Base-by-base conservation (phyloP, 129 eudicot species). In the Daucus carota region DNA sequence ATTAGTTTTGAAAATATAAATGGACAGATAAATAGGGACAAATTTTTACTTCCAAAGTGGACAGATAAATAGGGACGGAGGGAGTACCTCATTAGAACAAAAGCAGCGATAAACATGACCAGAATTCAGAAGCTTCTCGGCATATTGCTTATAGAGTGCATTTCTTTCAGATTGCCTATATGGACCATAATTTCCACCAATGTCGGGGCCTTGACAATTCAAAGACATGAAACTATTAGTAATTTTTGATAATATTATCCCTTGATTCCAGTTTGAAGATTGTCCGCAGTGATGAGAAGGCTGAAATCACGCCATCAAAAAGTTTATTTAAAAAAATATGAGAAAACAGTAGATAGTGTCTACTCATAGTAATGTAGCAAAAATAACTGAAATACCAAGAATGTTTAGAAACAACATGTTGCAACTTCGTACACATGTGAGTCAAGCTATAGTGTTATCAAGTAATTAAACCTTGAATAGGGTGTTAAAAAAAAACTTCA, bases 1-100 rank as follows among this genome's bases (percentile, higher is more conserved):
- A n/a, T n/a, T n/a, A n/a, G n/a, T n/a, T n/a, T n/a, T n/a, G n/a
- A n/a, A n/a, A n/a, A n/a, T n/a, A n/a, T n/a, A n/a, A n/a, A n/a
- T n/a, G n/a, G n/a, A n/a, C n/a, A n/a, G n/a, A n/a, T n/a, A n/a
- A n/a, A n/a, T n/a, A n/a, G n/a, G n/a, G n/a, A n/a, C n/a, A n/a
- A n/a, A n/a, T n/a, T n/a, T n/a, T n/a, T n/a, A n/a, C n/a, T n/a
- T n/a, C n/a, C n/a, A n/a, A n/a, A n/a, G n/a, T n/a, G n/a, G n/a
- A n/a, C n/a, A n/a, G n/a, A n/a, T n/a, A n/a, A n/a, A n/a, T n/a
- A n/a, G n/a, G n/a, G n/a, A n/a, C n/a, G n/a, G n/a, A n/a, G n/a
- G n/a, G n/a, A n/a, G n/a, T n/a, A 88, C 98, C 97, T 93, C 90
- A 72, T 77, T 90, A n/a, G 98, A 88, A 88, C 98, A 93, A 79